Percentiles rank a stretch among this genome's conserved stretches.
phyloP scores from a whole-genome alignment of 108 stramenopile species.

The Skeletonema costatum region DNA sequence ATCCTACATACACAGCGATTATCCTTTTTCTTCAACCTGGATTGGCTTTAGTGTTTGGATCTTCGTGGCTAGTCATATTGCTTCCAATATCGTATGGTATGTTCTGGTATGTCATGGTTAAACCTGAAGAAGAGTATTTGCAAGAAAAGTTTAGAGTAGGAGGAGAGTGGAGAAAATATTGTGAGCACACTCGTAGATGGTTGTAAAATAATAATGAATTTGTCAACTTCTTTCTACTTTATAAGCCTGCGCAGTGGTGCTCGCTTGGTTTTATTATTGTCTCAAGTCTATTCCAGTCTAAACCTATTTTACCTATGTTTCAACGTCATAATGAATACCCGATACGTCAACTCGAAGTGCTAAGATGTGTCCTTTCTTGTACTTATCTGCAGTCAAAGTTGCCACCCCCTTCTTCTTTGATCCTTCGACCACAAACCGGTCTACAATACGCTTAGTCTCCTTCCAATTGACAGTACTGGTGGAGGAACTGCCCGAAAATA shows the following conservation, averaged over 20 bases:
- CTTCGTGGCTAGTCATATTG: neutral
- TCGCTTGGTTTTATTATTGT: neutral
- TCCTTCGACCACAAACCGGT: neutral
- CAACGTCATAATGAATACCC: conserved; percentile 10
- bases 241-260: neutral
- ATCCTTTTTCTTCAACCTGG: neutral
- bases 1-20: neutral
- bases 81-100: neutral
- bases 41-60: neutral
- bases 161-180: neutral
- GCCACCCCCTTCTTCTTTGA: conserved; percentile 9
- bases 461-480: neutral
- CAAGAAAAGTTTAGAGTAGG: neutral
- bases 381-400: conserved; percentile 7
- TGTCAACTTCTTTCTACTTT: neutral
- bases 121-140: neutral
- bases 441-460: conserved; percentile 1
- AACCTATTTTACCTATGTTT: neutral
- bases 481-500: neutral
- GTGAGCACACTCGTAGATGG: neutral
- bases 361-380: conserved; percentile 2
- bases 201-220: neutral
- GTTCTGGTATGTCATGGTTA: neutral
- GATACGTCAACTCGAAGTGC: conserved; percentile 5
- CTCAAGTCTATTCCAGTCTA: neutral